Conservation (phyloP, 106 monocot genomes). For the Allium fistulosum region DNA sequence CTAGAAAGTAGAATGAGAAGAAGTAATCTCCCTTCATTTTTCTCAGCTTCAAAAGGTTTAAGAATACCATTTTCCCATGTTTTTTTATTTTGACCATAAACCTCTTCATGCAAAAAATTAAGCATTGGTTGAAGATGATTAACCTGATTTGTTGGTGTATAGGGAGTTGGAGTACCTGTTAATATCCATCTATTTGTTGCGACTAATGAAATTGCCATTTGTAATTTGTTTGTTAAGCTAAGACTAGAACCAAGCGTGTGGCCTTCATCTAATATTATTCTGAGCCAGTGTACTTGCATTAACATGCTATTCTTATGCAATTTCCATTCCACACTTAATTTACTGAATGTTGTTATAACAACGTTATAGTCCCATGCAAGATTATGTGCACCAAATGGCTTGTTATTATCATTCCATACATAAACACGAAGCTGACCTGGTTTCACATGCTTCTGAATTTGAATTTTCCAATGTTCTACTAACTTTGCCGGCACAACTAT, state of each 20-base stretch:
- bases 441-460: conserved; percentile 64
- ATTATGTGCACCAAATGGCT: conserved; percentile 47
- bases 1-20: conserved; percentile 59
- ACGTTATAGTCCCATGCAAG: conserved; percentile 98
- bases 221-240: conserved; percentile 86
- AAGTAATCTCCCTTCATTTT: conserved; percentile 61
- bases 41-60: conserved; percentile 77
- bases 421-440: conserved; percentile 65
- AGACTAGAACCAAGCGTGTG: conserved; percentile 96
- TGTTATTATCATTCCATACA: conserved; percentile 63
- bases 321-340: conserved; percentile 87
- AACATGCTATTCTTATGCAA: conserved; percentile 65
- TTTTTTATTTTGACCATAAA: conserved; percentile 67
- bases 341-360: conserved; percentile 89
- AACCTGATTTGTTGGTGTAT: conserved; percentile 91
- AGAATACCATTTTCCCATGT: conserved; percentile 82
- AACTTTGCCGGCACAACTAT: conserved; percentile 90
- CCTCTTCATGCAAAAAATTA: conserved; percentile 94
- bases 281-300: conserved; percentile 91
- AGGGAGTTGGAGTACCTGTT: conserved; percentile 95
- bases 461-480: conserved; percentile 93
- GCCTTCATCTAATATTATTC: conserved; percentile 92
- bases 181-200: conserved; percentile 91
- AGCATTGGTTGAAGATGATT: conserved; percentile 89
- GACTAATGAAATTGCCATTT: conserved; percentile 80